A percentile compares a stretch with the other conserved stretches of the same genome.
Evolutionary conservation across 768 basidiomycete species (phyloP).

Genomic region (Serendipita vermifera): DNA sequence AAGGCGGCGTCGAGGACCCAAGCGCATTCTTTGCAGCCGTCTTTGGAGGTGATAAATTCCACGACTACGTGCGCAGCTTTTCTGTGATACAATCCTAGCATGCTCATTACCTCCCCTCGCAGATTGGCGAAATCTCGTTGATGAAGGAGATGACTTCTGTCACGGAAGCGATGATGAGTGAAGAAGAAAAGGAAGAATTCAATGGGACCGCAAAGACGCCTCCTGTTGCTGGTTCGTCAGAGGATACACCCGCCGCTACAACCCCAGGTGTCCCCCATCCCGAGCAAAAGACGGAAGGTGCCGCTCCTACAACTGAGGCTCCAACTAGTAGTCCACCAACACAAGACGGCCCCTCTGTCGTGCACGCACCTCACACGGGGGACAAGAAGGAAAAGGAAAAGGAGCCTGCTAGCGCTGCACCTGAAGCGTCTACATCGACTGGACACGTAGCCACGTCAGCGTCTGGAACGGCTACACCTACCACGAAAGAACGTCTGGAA

Average conservation of each 20-base stretch:
- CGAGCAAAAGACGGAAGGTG: constrained; percentile 15
- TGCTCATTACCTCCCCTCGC: constrained; percentile 11
- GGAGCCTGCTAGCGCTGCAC: constrained; percentile 2
- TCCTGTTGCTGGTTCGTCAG: constrained; percentile 19
- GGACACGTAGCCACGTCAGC: constrained; percentile 18
- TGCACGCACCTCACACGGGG: constrained; percentile 1
- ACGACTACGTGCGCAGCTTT: constrained; percentile 58
- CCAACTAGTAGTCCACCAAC: constrained; percentile 2
- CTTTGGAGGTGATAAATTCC: constrained; percentile 88
- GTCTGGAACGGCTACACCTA: constrained; percentile 10
- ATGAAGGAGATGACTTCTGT: constrained; percentile 88
- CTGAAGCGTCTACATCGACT: constrained; percentile 15
- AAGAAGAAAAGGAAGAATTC: constrained; percentile 86
- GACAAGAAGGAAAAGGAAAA: background rate
- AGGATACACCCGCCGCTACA: constrained; percentile 20
- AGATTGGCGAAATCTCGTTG: constrained; percentile 95
- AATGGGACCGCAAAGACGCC: too few relatives aligned
- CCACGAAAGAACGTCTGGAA: constrained; percentile 29
- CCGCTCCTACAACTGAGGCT: background rate
- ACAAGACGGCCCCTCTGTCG: constrained; percentile 2
- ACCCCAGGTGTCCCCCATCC: constrained; percentile 14
- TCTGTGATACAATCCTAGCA: constrained; percentile 5
- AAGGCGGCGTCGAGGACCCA: constrained; percentile 85
- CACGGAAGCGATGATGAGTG: constrained; percentile 76
- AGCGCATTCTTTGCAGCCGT: constrained; percentile 90